These are phyloP conservation scores for Talaromyces sp. DNA, from an alignment of 2,329 filamentous ascomycete genomes.

Conservation along the genomic window DNA sequence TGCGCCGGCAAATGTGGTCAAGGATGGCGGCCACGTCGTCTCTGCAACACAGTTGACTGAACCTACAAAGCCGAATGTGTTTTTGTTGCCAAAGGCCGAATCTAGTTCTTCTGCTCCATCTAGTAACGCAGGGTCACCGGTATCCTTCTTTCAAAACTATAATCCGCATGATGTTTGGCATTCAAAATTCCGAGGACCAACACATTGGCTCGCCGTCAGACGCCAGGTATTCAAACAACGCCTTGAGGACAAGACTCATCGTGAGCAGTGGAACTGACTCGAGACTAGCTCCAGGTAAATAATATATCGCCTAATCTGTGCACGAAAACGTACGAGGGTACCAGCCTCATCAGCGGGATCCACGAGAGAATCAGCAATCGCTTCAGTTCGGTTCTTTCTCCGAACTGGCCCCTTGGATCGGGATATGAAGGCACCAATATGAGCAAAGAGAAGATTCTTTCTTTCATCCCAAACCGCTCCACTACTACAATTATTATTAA, in stretches of 20 bases:
- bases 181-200: slow-evolving; percentile 10
- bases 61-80: not conserved
- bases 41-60: not conserved
- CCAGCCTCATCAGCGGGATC: not conserved
- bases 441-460: slow-evolving; percentile 7
- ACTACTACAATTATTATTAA: slow-evolving; percentile 1
- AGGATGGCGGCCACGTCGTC: not conserved
- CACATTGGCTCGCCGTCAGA: slow-evolving; percentile 8
- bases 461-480: slow-evolving; percentile 5
- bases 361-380: slow-evolving; percentile 3
- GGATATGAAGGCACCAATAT: slow-evolving; percentile 6
- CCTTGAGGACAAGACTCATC: not conserved
- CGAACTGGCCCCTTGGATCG: slow-evolving; percentile 11
- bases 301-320: not conserved
- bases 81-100: slow-evolving; percentile 5
- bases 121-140: not conserved
- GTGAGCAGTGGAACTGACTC: not conserved
- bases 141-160: not conserved
- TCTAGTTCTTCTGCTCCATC: not conserved
- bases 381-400: slow-evolving; percentile 5
- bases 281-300: slow-evolving; percentile 1
- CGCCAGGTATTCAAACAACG: slow-evolving; percentile 3
- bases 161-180: slow-evolving; percentile 5
- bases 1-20: slow-evolving; percentile 4
- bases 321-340: not conserved